Base-by-base conservation (phyloP, 768 basidiomycete species). In the Boletellus ananas region DNA sequence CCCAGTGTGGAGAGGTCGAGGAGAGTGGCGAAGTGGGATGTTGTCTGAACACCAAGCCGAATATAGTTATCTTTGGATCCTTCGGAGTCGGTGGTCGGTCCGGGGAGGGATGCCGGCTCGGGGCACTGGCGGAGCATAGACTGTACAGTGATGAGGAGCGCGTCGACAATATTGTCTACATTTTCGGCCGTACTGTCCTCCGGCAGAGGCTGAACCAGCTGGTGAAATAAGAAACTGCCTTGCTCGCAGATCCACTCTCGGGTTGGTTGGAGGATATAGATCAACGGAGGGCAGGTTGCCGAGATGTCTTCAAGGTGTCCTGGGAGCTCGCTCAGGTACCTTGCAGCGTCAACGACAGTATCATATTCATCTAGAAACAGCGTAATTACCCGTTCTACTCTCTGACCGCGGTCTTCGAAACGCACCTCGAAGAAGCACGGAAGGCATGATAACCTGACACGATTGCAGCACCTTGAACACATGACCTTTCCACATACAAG, bases 61-160 rank as follows among this genome's bases (percentile, higher is more conserved):
- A 87, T 72, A 57, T 77, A 87, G 43, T 77, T 71, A 42, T 82
- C 79, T 41, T 47, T 58, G 50, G 39, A 59, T 63, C 58, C 63
- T 68, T 43, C 70, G 63, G 33, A 66, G 57, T 31, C 66, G 50
- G 17, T 55, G 49, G 39, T 44, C 13, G 41, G 33, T 18, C 52
- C 45, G 3, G 54, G 34, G 13, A 16, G 43, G 0, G 36, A 34
- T 17, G 37, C 16, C 25, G 49, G n/a, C 35, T 66, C 63, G 3
- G 74, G 62, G 54, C 72, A 74, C 46, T 60, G 68, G 10, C 71
- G 61, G 13, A 83, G 69, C 58, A 90, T 59, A 18, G 74, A 69
- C 59, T 94, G 92, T 18, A 85, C 76, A 29, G 74, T 74, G 27
- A 89, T 65, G 18, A 95, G 76, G 41, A 92, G 70, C 1, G 73